Conservation (phyloP, 2,329 filamentous ascomycete species). For the Aspergillus phoenicis region DNA sequence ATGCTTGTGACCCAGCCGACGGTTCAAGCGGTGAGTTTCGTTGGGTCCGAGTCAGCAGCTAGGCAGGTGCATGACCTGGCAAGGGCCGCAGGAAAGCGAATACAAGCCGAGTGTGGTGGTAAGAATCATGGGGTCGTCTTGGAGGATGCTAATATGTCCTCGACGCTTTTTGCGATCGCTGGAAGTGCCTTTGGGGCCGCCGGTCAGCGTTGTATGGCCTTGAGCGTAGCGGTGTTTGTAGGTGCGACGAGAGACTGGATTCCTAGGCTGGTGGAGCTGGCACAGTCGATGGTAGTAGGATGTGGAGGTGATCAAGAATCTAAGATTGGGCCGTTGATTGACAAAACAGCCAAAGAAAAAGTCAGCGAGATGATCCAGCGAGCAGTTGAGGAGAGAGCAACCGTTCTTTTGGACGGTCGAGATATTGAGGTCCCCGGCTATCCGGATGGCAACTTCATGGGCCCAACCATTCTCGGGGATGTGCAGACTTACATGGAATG, state of each 20-base stretch:
- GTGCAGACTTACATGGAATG: constrained; percentile 42
- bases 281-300: constrained; percentile 61
- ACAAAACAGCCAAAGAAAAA: constrained; percentile 59
- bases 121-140: constrained; percentile 69
- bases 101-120: constrained; percentile 67
- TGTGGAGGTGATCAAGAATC: constrained; percentile 63
- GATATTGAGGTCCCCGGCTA: constrained; percentile 62
- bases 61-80: constrained; percentile 66
- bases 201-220: constrained; percentile 68
- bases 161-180: constrained; percentile 65
- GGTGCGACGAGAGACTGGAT: constrained; percentile 66
- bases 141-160: constrained; percentile 68
- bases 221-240: constrained; percentile 64
- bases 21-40: constrained; percentile 68
- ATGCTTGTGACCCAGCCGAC: constrained; percentile 67
- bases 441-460: constrained; percentile 64
- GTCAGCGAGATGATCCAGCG: constrained; percentile 62
- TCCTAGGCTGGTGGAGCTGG: constrained; percentile 61
- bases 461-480: constrained; percentile 39
- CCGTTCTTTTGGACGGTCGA: constrained; percentile 62
- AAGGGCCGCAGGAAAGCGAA: constrained; percentile 65
- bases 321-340: constrained; percentile 65
- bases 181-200: constrained; percentile 68
- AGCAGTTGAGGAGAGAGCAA: constrained; percentile 63
- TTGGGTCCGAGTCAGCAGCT: constrained; percentile 66